These are phyloP conservation scores for Fusarium torulosum DNA, from an alignment of 2,329 filamentous ascomycete genomes.

Conservation along the genomic window DNA sequence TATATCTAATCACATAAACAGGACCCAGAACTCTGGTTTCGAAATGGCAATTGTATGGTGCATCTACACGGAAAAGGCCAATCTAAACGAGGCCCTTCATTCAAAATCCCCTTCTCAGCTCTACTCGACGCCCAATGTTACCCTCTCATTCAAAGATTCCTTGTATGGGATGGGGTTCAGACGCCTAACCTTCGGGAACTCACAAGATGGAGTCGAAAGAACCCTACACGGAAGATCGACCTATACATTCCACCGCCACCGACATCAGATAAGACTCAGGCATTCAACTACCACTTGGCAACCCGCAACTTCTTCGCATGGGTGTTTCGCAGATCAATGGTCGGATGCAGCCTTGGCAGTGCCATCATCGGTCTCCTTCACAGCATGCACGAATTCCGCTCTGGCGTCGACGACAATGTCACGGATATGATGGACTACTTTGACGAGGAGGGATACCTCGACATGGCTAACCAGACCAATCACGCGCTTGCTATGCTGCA, in stretches of 20 bases:
- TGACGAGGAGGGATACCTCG: conserved; percentile 76
- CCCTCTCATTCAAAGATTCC: conserved; percentile 68
- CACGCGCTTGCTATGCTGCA: conserved; percentile 77
- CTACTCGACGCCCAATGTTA: conserved; percentile 70
- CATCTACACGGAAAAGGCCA: conserved; percentile 76
- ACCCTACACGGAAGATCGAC: conserved; percentile 60
- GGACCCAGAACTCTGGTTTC: conserved; percentile 79
- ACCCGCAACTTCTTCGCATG: conserved; percentile 84
- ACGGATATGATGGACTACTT: conserved; percentile 74
- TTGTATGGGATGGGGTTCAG: conserved; percentile 51
- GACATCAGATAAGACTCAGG: conserved; percentile 63
- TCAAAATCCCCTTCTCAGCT: conserved; percentile 71
- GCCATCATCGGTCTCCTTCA: conserved; percentile 74
- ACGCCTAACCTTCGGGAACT: conserved; percentile 49
- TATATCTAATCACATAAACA: conserved; percentile 51
- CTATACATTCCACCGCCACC: conserved; percentile 78
- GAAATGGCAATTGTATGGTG: conserved; percentile 76
- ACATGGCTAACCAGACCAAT: conserved; percentile 73
- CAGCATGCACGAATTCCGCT: conserved; percentile 73
- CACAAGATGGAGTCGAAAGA: conserved; percentile 50
- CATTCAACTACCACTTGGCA: conserved; percentile 73
- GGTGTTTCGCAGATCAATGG: conserved; percentile 73
- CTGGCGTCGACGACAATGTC: conserved; percentile 66
- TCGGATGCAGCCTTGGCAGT: conserved; percentile 74
- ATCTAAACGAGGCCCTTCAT: conserved; percentile 74